Conservation (phyloP, 1,139 yeast species). For the Debaryomyces robertsiae region DNA sequence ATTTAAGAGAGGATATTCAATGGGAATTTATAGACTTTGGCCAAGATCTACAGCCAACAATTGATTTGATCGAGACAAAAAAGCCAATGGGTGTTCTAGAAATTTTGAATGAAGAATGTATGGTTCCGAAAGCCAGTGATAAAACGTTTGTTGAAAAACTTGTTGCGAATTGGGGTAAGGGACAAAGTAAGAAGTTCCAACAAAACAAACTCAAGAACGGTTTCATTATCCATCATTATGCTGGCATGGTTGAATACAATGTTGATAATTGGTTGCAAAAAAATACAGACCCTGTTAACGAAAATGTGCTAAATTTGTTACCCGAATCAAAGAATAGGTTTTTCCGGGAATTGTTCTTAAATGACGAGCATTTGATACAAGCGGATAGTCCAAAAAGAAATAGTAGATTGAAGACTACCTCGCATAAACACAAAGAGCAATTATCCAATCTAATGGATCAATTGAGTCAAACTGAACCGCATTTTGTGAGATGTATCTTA, state of each 20-base stretch:
- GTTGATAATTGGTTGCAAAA: conserved; percentile 94
- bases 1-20: conserved; percentile 86
- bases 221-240: conserved; percentile 87
- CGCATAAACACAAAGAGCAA: conserved; percentile 86
- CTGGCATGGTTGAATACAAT: conserved; percentile 91
- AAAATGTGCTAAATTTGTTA: conserved; percentile 62
- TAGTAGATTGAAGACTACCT: conserved; percentile 70
- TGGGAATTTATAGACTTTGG: conserved; percentile 98
- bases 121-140: conserved; percentile 90
- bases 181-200: conserved; percentile 59
- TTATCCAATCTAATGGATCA: conserved; percentile 71
- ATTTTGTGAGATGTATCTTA: conserved; percentile 92
- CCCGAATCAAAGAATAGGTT: conserved; percentile 59
- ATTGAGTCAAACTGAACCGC: conserved; percentile 84
- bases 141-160: conserved; percentile 80
- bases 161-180: conserved; percentile 60
- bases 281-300: conserved; percentile 91
- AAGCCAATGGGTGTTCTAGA: conserved; percentile 87
- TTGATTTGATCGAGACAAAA: conserved; percentile 80
- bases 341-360: conserved; percentile 29
- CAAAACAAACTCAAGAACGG: conserved; percentile 72
- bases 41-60: conserved; percentile 93
- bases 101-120: conserved; percentile 90
- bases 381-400: conserved; percentile 12
- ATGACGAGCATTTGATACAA: conserved; percentile 24